Evolutionary conservation across 345 rosid genomes (phyloP).

Genomic region (Lenwebbia sp.): DNA sequence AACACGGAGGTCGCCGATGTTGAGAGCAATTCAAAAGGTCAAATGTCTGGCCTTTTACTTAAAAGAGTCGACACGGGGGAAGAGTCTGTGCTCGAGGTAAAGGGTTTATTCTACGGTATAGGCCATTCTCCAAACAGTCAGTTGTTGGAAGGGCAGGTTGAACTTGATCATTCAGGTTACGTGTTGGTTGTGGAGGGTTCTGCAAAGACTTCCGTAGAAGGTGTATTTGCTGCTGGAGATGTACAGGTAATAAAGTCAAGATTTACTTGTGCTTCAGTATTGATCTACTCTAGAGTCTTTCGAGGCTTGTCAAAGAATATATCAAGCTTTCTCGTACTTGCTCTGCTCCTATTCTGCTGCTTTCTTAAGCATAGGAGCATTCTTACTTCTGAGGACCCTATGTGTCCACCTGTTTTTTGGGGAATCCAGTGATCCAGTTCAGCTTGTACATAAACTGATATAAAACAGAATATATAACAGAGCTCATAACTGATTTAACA

Average conservation of each 20-base stretch:
- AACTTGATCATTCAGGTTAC: slow-evolving; percentile 76
- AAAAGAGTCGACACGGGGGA: slow-evolving; percentile 69
- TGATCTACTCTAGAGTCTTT: background rate
- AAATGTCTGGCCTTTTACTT: slow-evolving; percentile 79
- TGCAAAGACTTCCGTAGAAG: slow-evolving; percentile 79
- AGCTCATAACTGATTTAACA: background rate
- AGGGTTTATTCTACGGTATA: slow-evolving; percentile 95
- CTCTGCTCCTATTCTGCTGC: background rate
- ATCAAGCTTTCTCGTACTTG: background rate
- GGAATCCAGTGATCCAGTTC: background rate
- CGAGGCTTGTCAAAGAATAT: background rate
- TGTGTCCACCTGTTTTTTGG: background rate
- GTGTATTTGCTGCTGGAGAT: slow-evolving; percentile 98
- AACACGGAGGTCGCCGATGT: slow-evolving; percentile 76
- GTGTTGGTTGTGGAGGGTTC: slow-evolving; percentile 67
- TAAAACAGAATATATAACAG: background rate
- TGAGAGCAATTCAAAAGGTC: slow-evolving; percentile 83
- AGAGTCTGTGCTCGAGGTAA: slow-evolving; percentile 81
- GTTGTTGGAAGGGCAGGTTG: slow-evolving; percentile 86
- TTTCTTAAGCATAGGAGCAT: background rate
- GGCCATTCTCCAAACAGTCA: slow-evolving; percentile 95
- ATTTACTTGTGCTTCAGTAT: background rate
- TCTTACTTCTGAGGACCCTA: background rate
- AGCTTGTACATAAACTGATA: background rate
- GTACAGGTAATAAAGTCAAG: slow-evolving; percentile 59